Conservation (phyloP, 768 basidiomycete species). For the Galerina sulciceps region DNA sequence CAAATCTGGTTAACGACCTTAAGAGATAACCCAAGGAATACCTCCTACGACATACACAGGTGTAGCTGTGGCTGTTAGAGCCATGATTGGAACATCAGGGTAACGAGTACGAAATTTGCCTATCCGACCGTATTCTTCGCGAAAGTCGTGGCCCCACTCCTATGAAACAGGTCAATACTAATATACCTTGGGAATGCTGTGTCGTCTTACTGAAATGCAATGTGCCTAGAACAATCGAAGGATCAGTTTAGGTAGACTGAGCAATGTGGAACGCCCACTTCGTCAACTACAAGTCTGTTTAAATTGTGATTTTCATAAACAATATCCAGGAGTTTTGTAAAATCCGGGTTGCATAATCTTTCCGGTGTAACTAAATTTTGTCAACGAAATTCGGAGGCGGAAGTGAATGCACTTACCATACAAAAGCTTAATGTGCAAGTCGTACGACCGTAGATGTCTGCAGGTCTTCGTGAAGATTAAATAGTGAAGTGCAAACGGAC, state of each 20-base stretch:
- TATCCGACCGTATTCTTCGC: slow-evolving; percentile 72
- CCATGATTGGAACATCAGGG: slow-evolving; percentile 81
- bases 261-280: slow-evolving; percentile 47
- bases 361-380: slow-evolving; percentile 72
- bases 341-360: slow-evolving; percentile 59
- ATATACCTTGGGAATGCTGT: not conserved
- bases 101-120: slow-evolving; percentile 73
- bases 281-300: slow-evolving; percentile 80
- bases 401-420: slow-evolving; percentile 58
- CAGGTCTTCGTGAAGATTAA: slow-evolving; percentile 48
- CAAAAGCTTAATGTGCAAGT: slow-evolving; percentile 63
- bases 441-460: slow-evolving; percentile 60
- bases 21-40: not conserved
- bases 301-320: slow-evolving; percentile 61
- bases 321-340: slow-evolving; percentile 51
- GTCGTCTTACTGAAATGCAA: slow-evolving; percentile 69
- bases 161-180: slow-evolving; percentile 26
- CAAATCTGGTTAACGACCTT: not conserved
- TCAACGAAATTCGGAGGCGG: not conserved
- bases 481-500: not conserved
- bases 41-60: slow-evolving; percentile 46
- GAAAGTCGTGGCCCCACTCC: slow-evolving; percentile 90
- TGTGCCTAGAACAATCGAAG: slow-evolving; percentile 56
- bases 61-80: slow-evolving; percentile 85
- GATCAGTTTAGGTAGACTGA: not conserved